Conservation (phyloP, 2,329 filamentous ascomycete genomes). For the Pyricularia grisea region DNA sequence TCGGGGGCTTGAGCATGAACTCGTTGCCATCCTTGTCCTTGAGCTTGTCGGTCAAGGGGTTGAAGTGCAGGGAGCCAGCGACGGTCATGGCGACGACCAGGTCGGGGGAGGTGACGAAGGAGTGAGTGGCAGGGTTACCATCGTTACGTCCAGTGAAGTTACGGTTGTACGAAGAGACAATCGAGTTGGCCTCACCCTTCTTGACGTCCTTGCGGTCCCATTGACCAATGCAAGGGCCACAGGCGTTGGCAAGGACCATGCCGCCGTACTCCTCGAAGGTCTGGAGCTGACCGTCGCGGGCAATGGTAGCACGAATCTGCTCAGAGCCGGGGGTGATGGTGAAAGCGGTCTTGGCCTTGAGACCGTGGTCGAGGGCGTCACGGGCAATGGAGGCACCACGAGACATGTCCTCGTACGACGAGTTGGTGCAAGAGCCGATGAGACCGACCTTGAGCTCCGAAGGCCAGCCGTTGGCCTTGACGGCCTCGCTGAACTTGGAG, state of each 20-base stretch:
- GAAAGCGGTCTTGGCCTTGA: slow-evolving; percentile 91
- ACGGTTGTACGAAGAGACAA: slow-evolving; percentile 98
- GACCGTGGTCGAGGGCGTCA: slow-evolving; percentile 81
- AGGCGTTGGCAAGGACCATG: slow-evolving; percentile 90
- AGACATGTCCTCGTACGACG: slow-evolving; percentile 79
- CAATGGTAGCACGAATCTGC: slow-evolving; percentile 91
- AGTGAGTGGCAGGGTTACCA: slow-evolving; percentile 33
- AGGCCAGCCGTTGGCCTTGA: slow-evolving; percentile 92
- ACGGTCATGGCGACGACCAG: slow-evolving; percentile 31
- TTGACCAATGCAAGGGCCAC: slow-evolving; percentile 86
- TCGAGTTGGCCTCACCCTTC: slow-evolving; percentile 94
- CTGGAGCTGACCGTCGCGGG: slow-evolving; percentile 79
- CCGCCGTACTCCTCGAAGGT: slow-evolving; percentile 96
- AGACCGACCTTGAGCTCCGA: slow-evolving; percentile 93
- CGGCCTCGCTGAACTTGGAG: slow-evolving; percentile 92
- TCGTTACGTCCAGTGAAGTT: slow-evolving; percentile 98
- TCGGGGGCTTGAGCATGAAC: slow-evolving; percentile 75
- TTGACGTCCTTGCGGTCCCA: slow-evolving; percentile 91
- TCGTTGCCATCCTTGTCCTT: slow-evolving; percentile 96
- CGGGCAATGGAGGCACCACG: slow-evolving; percentile 84
- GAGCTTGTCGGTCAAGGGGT: slow-evolving; percentile 84
- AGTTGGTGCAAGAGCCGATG: slow-evolving; percentile 98
- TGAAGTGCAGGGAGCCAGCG: slow-evolving; percentile 58
- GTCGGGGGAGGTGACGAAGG: slow-evolving; percentile 37
- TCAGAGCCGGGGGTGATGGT: slow-evolving; percentile 94